Base-by-base conservation (phyloP, 257 asterid species). In the Capsicum pubescens region DNA sequence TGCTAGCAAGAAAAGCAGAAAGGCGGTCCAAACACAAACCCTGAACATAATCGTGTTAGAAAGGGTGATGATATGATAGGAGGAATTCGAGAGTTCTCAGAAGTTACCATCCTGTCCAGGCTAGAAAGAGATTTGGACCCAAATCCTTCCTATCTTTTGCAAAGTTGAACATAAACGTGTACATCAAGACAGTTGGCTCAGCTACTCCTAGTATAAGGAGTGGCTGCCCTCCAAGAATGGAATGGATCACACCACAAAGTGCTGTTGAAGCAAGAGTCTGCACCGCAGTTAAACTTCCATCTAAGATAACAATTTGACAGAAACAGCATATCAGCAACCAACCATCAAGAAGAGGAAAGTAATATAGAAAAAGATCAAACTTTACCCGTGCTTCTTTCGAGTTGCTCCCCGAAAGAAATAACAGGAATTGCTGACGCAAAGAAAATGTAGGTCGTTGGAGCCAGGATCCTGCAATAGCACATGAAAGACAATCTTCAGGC, bases 381-480 rank as follows among this genome's bases (percentile, higher is more conserved):
- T 87, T 83, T 74, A 96, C 99, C 86, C 3, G 99, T 96, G 88
- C 87, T 91, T 86, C 98, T 91, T 88, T 95, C 97, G 39, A 96
- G 91, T 80, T 94, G 99, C 90, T 94, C 98, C 87, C 99, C 99
- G 3, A 96, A 96, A 55, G 99, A 94, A 85, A 96, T 94, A 74
- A 96, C 99, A 2, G 99, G 99, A 80, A 96, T 93, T 68, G 99
- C 97, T 21, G 99, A 96, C 81, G 99, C 99, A 87, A 96, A 96
- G 93, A 96, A 96, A 89, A 94, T 96, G 70, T 96, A 96, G 58
- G 99, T 94, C 5, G 99, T 96, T 76, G 99, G 99, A 85, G 99
- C 99, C 89, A 96, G 85, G 83, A 96, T 94, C 93, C 99, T 96
- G 83, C 88, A 86, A 63, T 59, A 85, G 54, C 77, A 68, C 50